phyloP scores from a whole-genome alignment of 1,139 yeast genomes.

The Geotrichum phurueaensis region DNA sequence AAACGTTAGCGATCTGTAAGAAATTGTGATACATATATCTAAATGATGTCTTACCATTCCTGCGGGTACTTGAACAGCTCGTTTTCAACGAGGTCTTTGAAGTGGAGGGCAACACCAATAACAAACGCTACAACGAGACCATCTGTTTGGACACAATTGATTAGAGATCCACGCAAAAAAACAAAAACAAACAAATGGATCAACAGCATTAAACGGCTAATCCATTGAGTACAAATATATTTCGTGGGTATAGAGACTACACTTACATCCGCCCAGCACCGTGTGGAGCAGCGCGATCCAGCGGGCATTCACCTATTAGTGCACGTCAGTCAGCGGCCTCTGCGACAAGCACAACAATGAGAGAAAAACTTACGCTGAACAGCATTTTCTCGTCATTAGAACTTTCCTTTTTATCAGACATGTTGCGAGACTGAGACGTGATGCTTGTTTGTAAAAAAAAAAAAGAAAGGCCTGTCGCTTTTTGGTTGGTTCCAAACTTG shows the following conservation, averaged over 20 bases:
- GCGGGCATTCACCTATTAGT: constrained; percentile 13
- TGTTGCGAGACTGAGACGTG: not conserved
- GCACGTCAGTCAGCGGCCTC: not conserved
- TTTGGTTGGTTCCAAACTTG: constrained; percentile 54
- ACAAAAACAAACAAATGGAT: not conserved
- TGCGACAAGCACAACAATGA: no score
- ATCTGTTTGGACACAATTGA: not conserved
- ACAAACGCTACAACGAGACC: constrained; percentile 9
- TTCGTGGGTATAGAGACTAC: not conserved
- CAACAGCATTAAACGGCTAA: not conserved
- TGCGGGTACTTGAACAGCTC: constrained; percentile 10
- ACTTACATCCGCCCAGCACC: constrained; percentile 12
- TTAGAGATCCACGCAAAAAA: not conserved
- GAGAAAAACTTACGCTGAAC: not conserved
- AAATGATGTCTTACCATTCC: constrained; percentile 4
- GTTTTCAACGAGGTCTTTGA: constrained; percentile 5
- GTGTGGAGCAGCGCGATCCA: constrained; percentile 14
- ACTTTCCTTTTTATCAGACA: constrained; percentile 2
- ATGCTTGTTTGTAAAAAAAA: not conserved
- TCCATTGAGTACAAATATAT: not conserved
- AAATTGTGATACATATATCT: not conserved
- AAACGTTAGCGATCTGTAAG: not conserved
- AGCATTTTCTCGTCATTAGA: constrained; percentile 2
- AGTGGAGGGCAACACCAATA: constrained; percentile 9
- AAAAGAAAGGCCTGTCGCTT: not conserved